phyloP scores from a whole-genome alignment of 2,329 filamentous ascomycete genomes.

The Fusarium goolgardi region DNA sequence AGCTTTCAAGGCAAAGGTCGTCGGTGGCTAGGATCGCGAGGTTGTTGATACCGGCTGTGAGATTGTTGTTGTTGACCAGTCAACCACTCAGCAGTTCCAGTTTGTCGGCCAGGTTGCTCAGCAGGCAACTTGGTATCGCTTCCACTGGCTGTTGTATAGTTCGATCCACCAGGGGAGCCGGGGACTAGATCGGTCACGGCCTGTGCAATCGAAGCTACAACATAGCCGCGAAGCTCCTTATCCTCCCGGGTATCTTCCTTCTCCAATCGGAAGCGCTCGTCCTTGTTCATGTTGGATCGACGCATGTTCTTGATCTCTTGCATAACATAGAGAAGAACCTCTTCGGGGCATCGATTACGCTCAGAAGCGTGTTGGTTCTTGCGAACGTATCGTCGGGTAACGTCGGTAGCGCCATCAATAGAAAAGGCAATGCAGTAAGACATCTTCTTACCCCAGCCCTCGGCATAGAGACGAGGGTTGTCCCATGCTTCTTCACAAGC shows the following conservation, averaged over 20 bases:
- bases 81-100: slow-evolving; percentile 63
- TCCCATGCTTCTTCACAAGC: slow-evolving; percentile 96
- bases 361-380: slow-evolving; percentile 78
- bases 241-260: slow-evolving; percentile 83
- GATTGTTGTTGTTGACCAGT: slow-evolving; percentile 60
- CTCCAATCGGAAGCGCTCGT: slow-evolving; percentile 82
- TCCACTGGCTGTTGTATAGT: slow-evolving; percentile 45
- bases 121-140: slow-evolving; percentile 71
- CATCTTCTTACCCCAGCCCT: slow-evolving; percentile 97
- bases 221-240: slow-evolving; percentile 77
- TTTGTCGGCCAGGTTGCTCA: slow-evolving; percentile 67
- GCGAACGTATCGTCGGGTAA: slow-evolving; percentile 75
- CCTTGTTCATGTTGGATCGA: slow-evolving; percentile 85
- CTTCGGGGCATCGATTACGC: slow-evolving; percentile 84
- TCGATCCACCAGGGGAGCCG: slow-evolving; percentile 50
- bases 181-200: slow-evolving; percentile 77
- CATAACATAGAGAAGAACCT: slow-evolving; percentile 90
- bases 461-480: slow-evolving; percentile 88
- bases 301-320: slow-evolving; percentile 90
- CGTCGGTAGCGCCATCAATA: slow-evolving; percentile 80
- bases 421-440: slow-evolving; percentile 98
- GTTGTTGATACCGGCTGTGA: slow-evolving; percentile 57
- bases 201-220: slow-evolving; percentile 78
- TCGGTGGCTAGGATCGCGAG: slow-evolving; percentile 59
- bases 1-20: slow-evolving; percentile 50